Percentiles rank a stretch among this genome's conserved stretches.
phyloP scores from a whole-genome alignment of 176 grass and related monocot genomes.

The Phoenix dactylifera region DNA sequence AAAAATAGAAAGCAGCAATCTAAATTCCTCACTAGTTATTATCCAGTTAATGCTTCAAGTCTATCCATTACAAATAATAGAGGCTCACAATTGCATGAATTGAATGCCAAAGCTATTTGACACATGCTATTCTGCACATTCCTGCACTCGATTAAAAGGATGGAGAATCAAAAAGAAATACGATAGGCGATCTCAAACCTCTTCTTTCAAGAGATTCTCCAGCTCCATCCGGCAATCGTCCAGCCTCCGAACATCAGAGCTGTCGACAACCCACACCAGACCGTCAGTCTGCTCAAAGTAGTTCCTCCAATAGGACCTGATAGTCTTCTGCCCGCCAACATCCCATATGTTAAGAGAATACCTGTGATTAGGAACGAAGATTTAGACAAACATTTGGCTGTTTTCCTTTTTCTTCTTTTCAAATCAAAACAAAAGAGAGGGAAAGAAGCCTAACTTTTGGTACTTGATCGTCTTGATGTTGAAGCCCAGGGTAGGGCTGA shows the following conservation, averaged over 20 bases:
- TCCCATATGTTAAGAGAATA: slow-evolving; percentile 93
- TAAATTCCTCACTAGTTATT: no score
- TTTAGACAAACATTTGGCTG: no score
- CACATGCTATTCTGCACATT: no score
- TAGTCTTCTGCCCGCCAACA: slow-evolving; percentile 87
- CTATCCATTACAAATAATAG: no score
- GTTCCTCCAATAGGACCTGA: slow-evolving; percentile 89
- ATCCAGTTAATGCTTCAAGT: no score
- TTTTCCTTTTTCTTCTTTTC: no score
- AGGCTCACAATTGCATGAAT: no score
- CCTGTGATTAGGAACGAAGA: slow-evolving; percentile 13
- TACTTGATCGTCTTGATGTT: slow-evolving; percentile 97
- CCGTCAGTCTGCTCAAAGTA: slow-evolving; percentile 97
- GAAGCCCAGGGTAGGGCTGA: slow-evolving; percentile 89
- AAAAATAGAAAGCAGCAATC: no score
- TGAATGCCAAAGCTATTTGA: no score
- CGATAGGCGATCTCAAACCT: slow-evolving; percentile 23
- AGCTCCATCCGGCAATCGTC: slow-evolving; percentile 81
- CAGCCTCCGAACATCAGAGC: slow-evolving; percentile 66
- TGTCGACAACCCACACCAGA: slow-evolving; percentile 84
- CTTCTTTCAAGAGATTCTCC: slow-evolving; percentile 92
- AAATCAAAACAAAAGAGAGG: no score
- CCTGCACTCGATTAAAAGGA: no score
- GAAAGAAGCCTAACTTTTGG: slow-evolving; percentile 40
- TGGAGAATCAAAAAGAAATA: no score